Base-by-base conservation (phyloP, 106 monocot species). In the Dioscorea alata region DNA sequence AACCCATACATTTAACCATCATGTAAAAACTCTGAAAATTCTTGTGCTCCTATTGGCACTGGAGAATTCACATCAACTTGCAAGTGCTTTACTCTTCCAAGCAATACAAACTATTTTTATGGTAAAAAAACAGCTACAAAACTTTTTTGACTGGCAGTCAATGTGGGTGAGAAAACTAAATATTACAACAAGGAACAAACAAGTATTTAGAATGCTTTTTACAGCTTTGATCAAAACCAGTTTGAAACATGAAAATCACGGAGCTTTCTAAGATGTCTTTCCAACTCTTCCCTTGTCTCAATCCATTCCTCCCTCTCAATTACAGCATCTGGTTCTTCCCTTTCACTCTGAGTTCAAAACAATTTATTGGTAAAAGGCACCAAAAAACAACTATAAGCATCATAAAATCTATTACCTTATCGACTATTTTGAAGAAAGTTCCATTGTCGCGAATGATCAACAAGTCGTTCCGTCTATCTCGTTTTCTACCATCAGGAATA, bases 261-360 rank as follows among this genome's bases (percentile, higher is more conserved):
- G 10, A 96, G 86, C 69, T 91, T 96, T 33, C 82, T 28, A 8
- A 96, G 75, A 72, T 96, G 86, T 61, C 83, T 91, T 69, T 96
- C 95, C 91, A 91, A 84, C 2, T 86, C 85, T 54, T 77, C 58
- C 54, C 95, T 83, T 12, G 91, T 75, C 60, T 91, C 68, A 4
- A 66, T 31, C 91, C 95, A 91, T 49, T 96, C 91, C 60, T 91
- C 84, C 72, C 86, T 84, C 67, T 88, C 86, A 24, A 96, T 96
- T 48, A 96, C 75, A 22, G 80, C 82, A 2, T 85, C 86, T 19
- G 91, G 81, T 64, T 86, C 88, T 17, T 88, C 88, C 67, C 86
- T 88, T 75, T 88, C 59, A 50, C 70, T 84, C 94, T 95, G 84
- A 49, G 68, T 64, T 49, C 50, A 57, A 23, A 17, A 2, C 18